Evolutionary conservation across 2,329 filamentous ascomycete genomes (phyloP).

Genomic region (Byssothecium circinans): DNA sequence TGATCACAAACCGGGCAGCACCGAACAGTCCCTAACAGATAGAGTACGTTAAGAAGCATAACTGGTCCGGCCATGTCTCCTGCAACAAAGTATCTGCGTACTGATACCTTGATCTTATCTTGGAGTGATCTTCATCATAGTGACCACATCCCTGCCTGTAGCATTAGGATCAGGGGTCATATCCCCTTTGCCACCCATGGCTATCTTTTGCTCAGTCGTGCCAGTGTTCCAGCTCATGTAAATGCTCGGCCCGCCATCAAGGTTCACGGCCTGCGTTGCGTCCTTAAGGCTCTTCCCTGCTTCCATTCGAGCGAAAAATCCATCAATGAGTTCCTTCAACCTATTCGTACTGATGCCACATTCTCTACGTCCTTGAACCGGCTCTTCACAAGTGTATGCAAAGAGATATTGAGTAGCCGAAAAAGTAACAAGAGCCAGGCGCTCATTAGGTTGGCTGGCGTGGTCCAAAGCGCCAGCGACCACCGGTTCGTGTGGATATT

Average conservation of each 20-base stretch:
- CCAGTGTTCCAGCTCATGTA: slow-evolving; percentile 7
- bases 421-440: not conserved
- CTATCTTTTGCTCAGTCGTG: too few species aligned
- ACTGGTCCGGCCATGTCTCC: too few species aligned
- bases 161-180: too few species aligned
- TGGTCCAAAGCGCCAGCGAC: not conserved
- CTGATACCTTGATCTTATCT: too few species aligned
- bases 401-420: not conserved
- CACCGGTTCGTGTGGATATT: not conserved
- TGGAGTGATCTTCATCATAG: too few species aligned
- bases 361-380: not conserved
- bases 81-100: too few species aligned
- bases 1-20: too few species aligned
- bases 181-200: too few species aligned
- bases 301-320: slow-evolving; percentile 1
- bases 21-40: too few species aligned
- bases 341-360: slow-evolving; percentile 1
- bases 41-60: too few species aligned
- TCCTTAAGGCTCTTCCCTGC: slow-evolving; percentile 2
- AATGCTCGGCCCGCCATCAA: slow-evolving; percentile 8
- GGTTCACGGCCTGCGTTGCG: slow-evolving; percentile 4
- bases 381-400: not conserved
- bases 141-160: too few species aligned
- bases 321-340: slow-evolving; percentile 1
- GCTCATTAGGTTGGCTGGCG: not conserved